phyloP scores from a whole-genome alignment of 345 rosid species.

The Eucalyptus pauciflora region DNA sequence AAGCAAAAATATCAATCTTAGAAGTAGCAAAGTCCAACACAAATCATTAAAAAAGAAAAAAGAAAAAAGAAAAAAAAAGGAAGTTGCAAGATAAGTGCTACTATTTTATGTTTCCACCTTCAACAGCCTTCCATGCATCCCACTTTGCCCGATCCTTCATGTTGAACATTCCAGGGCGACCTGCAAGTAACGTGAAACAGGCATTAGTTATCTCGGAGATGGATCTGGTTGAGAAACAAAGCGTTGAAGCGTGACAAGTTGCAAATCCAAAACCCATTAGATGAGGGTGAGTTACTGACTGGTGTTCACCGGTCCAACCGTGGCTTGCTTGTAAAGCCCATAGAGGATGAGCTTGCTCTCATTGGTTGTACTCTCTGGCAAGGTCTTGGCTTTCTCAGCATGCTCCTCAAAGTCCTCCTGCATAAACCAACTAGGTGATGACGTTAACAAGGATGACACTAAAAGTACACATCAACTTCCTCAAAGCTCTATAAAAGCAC shows the following conservation, averaged over 20 bases:
- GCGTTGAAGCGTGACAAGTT: not conserved
- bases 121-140: slow-evolving; percentile 99
- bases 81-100: not conserved
- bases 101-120: slow-evolving; percentile 28
- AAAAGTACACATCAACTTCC: not conserved
- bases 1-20: not conserved
- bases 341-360: slow-evolving; percentile 71
- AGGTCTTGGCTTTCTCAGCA: slow-evolving; percentile 35
- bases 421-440: not conserved
- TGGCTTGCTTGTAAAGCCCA: slow-evolving; percentile 80
- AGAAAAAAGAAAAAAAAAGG: not conserved
- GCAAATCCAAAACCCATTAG: not conserved
- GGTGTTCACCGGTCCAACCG: slow-evolving; percentile 66
- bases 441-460: not conserved
- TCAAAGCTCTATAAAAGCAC: not conserved
- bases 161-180: slow-evolving; percentile 86
- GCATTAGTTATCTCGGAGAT: not conserved
- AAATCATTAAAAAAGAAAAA: not conserved
- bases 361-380: slow-evolving; percentile 45
- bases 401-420: slow-evolving; percentile 36
- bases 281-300: slow-evolving; percentile 14
- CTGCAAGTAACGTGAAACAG: slow-evolving; percentile 9
- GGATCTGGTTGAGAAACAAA: not conserved
- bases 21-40: not conserved
- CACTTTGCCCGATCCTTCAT: slow-evolving; percentile 82